Conservation (phyloP, 2,329 filamentous ascomycete genomes). For the Neopestalotiopsis clavispora region DNA sequence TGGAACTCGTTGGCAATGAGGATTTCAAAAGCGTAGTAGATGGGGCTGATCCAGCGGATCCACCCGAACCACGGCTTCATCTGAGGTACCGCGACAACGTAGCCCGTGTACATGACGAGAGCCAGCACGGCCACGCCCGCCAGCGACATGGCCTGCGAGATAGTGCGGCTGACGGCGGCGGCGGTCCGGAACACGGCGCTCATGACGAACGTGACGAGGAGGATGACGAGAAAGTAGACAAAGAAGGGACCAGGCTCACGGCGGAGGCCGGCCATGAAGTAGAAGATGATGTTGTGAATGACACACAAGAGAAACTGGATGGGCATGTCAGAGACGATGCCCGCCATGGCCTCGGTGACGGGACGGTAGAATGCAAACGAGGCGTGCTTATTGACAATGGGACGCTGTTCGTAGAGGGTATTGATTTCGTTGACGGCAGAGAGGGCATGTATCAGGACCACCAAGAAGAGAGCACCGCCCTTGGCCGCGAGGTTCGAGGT, state of each 20-base stretch:
- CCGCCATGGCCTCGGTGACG: not conserved
- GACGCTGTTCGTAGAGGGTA: no score
- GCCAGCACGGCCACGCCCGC: no score
- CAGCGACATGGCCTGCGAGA: no score
- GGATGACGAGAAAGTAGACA: conserved; percentile 45
- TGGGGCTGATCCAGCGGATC: conserved; percentile 62
- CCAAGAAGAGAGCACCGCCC: no score
- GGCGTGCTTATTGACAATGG: no score
- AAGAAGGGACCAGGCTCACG: conserved; percentile 65
- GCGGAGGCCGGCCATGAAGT: conserved; percentile 70
- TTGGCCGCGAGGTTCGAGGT: no score
- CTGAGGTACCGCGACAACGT: conserved; percentile 56
- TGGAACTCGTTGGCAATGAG: conserved; percentile 60
- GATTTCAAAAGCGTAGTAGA: conserved; percentile 69
- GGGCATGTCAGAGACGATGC: not conserved
- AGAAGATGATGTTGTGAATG: conserved; percentile 63
- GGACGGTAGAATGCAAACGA: conserved; percentile 45
- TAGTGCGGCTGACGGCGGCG: not conserved
- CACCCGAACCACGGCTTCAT: conserved; percentile 61
- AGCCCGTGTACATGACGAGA: conserved; percentile 36
- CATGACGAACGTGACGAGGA: not conserved
- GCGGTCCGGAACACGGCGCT: not conserved
- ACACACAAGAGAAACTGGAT: conserved; percentile 44
- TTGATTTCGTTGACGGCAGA: no score
- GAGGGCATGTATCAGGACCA: no score